These are phyloP conservation scores for Fusarium solani-melongenae DNA, from an alignment of 2,329 filamentous ascomycete species.

Conservation along the genomic window DNA sequence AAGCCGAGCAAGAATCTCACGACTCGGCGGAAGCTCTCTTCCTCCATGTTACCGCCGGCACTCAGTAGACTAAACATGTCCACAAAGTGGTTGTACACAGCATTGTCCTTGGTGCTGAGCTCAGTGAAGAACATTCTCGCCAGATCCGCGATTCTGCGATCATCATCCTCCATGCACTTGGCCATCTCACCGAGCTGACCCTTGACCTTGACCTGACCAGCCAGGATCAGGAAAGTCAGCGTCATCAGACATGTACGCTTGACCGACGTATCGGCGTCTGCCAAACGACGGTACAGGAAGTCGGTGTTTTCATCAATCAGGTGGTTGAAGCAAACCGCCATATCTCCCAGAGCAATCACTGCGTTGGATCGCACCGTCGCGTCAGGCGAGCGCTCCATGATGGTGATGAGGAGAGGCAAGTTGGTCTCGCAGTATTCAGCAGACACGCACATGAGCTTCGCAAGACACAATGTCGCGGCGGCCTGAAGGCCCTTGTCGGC, in stretches of 20 bases:
- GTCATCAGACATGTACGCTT: conserved; percentile 99
- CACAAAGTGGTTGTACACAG: conserved; percentile 99
- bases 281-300: conserved; percentile 93
- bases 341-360: conserved; percentile 96
- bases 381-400: conserved; percentile 93
- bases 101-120: conserved; percentile 97
- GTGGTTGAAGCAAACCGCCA: conserved; percentile 99
- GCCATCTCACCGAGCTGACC: conserved; percentile 99
- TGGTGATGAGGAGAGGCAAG: conserved; percentile 92
- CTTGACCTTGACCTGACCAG: conserved; percentile 99
- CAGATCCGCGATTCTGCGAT: conserved; percentile 92
- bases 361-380: conserved; percentile 95
- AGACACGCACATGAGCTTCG: conserved; percentile 98
- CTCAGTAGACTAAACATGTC: conserved; percentile 97
- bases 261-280: conserved; percentile 87
- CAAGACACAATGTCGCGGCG: conserved; percentile 91
- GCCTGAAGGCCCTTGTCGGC: conserved; percentile 90
- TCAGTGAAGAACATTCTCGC: conserved; percentile 99
- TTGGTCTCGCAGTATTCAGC: conserved; percentile 96
- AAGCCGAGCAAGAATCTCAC: conserved; percentile 95
- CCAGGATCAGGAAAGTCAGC: conserved; percentile 94
- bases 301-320: conserved; percentile 99
- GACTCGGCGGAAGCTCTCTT: conserved; percentile 87
- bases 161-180: conserved; percentile 96
- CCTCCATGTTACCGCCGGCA: conserved; percentile 81